Conservation (phyloP, 2,329 filamentous ascomycete species). For the Fusarium longipes region DNA sequence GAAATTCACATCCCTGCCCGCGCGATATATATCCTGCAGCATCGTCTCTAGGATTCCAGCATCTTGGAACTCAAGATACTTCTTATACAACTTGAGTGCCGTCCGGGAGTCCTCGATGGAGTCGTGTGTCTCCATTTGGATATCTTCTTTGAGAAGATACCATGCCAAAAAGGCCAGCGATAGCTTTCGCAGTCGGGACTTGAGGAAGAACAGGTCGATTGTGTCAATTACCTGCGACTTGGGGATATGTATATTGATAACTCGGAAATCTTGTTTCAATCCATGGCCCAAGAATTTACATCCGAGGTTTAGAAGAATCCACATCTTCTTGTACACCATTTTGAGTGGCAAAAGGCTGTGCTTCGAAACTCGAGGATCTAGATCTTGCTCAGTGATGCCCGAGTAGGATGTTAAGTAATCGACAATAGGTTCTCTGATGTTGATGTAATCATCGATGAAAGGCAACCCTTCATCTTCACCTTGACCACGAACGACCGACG, state of each 20-base stretch:
- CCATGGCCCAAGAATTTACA: conserved; percentile 95
- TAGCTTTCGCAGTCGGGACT: conserved; percentile 83
- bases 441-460: conserved; percentile 98
- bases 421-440: conserved; percentile 88
- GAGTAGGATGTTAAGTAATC: conserved; percentile 97
- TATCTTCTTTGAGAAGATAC: conserved; percentile 90
- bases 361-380: conserved; percentile 80
- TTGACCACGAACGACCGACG: conserved; percentile 86
- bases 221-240: conserved; percentile 93
- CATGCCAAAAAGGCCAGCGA: conserved; percentile 92
- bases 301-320: conserved; percentile 93
- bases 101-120: conserved; percentile 95
- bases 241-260: conserved; percentile 97
- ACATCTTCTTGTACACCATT: conserved; percentile 96
- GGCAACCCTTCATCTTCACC: conserved; percentile 83
- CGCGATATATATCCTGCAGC: conserved; percentile 84
- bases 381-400: conserved; percentile 85
- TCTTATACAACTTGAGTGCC: conserved; percentile 86
- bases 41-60: conserved; percentile 86
- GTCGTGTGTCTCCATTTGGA: conserved; percentile 92
- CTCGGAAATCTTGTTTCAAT: conserved; percentile 93
- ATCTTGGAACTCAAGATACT: conserved; percentile 89
- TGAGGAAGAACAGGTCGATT: conserved; percentile 88
- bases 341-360: conserved; percentile 91
- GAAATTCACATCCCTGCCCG: conserved; percentile 61